Evolutionary conservation across 2,329 filamentous ascomycete species (phyloP), one percentile per base, ranked within the genome.

Genomic region (Diaporthe ampelina): DNA sequence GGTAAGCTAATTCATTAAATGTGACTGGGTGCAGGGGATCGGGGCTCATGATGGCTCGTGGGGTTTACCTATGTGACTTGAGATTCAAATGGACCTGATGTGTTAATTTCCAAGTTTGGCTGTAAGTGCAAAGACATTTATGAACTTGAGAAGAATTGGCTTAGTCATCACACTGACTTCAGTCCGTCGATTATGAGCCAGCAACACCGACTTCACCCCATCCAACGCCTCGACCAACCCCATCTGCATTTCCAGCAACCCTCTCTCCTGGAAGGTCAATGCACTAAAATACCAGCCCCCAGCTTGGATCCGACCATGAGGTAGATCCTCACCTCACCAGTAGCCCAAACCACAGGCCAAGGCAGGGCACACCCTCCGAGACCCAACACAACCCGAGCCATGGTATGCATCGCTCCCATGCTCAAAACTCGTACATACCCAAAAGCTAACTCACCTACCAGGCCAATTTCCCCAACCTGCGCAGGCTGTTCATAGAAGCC

Each of bases 391-490:
- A 50, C 8, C 9, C 6, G 52, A 24, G 26, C 9, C 63, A 68
- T 68, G 63, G 63, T 68, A 8, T 7, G 48, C 48, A 40, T 26
- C 40, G n/a, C n/a, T 19, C 54, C 4, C 29, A n/a, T 45, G 58
- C 19, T 24, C 7, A 32, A 19, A 43, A 26, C 65, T n/a, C n/a
- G 40, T 40, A 35, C 52, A n/a, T 24, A 24, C 6, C 9, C 9
- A 8, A 29, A 15, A 45, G 8, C 32, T 58, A 21, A 70, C n/a
- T 19, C 50, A 13, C 21, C 24, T 17, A 1, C 11, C 67, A 76
- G 75, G 74, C 75, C 54, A 76, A 77, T 68, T 74, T 77, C 48
- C 58, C 74, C 54, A 77, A 76, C 75, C 78, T 68, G 8, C 73
- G 75, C 13, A 29, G 35, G n/a, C 45, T 68, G 26, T 77, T 76